Conservation (phyloP, 306 rosid genomes). For the Acmispon strigosus region DNA sequence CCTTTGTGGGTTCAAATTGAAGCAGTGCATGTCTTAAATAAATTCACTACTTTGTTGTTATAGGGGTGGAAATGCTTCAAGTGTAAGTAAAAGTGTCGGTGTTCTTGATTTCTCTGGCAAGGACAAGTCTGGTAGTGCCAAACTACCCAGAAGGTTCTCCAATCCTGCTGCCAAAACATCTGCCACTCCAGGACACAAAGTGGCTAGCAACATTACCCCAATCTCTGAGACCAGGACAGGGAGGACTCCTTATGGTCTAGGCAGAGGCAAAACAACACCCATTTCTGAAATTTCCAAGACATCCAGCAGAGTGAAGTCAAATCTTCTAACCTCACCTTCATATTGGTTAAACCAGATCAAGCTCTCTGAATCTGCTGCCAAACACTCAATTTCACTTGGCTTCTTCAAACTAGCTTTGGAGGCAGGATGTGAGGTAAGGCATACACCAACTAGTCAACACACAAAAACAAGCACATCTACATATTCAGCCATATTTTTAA, state of each 20-base stretch:
- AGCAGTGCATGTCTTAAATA: not conserved
- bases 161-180: constrained; percentile 49
- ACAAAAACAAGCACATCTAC: not conserved
- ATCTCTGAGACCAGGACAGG: constrained; percentile 53
- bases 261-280: constrained; percentile 62
- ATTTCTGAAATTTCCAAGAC: constrained; percentile 50
- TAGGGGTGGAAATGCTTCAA: constrained; percentile 48
- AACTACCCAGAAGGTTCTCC: constrained; percentile 86
- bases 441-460: not conserved
- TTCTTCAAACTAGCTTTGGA: constrained; percentile 81
- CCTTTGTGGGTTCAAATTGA: not conserved
- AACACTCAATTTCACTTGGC: constrained; percentile 78
- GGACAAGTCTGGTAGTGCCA: constrained; percentile 64
- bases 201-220: constrained; percentile 56
- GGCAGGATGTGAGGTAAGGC: constrained; percentile 74
- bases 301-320: constrained; percentile 47
- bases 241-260: constrained; percentile 37
- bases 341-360: constrained; percentile 86
- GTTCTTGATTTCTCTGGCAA: constrained; percentile 76
- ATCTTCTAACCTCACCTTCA: constrained; percentile 57
- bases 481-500: not conserved
- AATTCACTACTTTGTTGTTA: not conserved
- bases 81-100: constrained; percentile 66
- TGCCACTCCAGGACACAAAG: constrained; percentile 47
- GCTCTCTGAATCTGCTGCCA: constrained; percentile 69